Conservation (phyloP, 2,329 filamentous ascomycete genomes). For the Alternaria arbusti region DNA sequence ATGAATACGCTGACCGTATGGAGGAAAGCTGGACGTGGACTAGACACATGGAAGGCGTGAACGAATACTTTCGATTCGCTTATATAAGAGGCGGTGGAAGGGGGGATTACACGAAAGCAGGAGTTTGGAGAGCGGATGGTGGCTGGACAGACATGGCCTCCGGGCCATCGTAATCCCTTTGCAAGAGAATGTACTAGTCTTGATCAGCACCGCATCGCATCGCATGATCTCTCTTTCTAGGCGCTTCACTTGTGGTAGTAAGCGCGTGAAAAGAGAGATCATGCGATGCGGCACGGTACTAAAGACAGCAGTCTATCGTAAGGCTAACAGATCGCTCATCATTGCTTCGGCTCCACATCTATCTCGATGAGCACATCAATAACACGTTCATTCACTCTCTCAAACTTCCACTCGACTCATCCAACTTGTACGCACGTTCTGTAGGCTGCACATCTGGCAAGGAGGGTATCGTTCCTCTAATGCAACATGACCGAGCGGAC, state of each 20-base stretch:
- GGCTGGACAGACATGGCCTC: constrained; percentile 70
- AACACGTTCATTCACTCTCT: background rate
- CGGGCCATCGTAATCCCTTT: constrained; percentile 54
- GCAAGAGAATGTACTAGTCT: background rate
- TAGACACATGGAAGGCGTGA: constrained; percentile 54
- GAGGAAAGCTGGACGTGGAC: constrained; percentile 64
- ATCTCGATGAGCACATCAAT: background rate
- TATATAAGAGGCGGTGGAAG: constrained; percentile 70
- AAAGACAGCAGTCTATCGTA: background rate
- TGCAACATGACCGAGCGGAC: background rate
- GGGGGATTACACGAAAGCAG: constrained; percentile 78
- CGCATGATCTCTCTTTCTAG: background rate
- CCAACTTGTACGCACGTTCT: background rate
- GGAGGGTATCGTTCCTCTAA: background rate
- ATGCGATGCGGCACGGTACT: background rate
- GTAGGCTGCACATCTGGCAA: background rate
- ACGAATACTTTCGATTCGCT: constrained; percentile 80
- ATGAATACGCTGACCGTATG: constrained; percentile 65
- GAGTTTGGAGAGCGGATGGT: constrained; percentile 69
- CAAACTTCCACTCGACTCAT: background rate
- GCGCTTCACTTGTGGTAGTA: no score
- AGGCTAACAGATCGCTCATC: background rate
- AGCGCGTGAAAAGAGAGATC: background rate
- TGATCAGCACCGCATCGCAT: background rate
- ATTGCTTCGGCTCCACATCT: background rate